A percentile compares a stretch with the other conserved stretches of the same genome.
Evolutionary conservation across 495 filamentous ascomycete species (phyloP).

Genomic region (Trichocladium antarcticum): DNA sequence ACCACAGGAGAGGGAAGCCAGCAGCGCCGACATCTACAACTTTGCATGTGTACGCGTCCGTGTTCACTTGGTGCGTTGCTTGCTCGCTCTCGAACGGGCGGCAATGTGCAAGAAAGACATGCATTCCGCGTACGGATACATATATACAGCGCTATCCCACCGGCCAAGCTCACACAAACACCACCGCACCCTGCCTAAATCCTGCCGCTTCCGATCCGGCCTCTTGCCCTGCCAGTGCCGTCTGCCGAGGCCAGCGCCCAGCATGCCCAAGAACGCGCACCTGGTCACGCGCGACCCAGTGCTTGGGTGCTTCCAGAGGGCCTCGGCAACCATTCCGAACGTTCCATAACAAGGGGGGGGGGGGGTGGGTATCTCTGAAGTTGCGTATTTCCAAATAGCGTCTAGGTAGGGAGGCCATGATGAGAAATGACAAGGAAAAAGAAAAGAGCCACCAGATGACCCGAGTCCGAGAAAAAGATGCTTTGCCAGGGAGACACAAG

Average conservation of each 20-base stretch:
- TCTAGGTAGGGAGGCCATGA: constrained; percentile 8
- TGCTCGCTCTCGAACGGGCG: too few species aligned
- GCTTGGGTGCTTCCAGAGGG: neutral
- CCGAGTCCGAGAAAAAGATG: neutral
- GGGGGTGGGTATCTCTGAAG: constrained; percentile 9
- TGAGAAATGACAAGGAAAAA: neutral
- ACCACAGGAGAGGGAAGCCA: too few species aligned
- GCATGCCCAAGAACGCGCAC: too few species aligned
- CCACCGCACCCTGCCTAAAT: neutral
- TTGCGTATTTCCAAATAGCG: constrained; percentile 12
- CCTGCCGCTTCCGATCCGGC: neutral
- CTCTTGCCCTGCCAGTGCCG: neutral
- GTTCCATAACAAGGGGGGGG: constrained; percentile 1
- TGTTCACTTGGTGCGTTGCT: too few species aligned
- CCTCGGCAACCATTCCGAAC: constrained; percentile 12
- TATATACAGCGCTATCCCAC: neutral
- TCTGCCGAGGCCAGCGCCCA: too few species aligned
- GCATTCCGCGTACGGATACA: too few species aligned
- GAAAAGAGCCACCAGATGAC: neutral
- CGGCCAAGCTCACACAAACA: neutral
- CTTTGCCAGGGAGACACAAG: neutral
- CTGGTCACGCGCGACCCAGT: too few species aligned
- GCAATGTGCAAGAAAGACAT: too few species aligned
- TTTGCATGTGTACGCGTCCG: too few species aligned
- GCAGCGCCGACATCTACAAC: too few species aligned